These are phyloP conservation scores for Diutina rugosa DNA, from an alignment of 1,139 yeast genomes.

Conservation along the genomic window DNA sequence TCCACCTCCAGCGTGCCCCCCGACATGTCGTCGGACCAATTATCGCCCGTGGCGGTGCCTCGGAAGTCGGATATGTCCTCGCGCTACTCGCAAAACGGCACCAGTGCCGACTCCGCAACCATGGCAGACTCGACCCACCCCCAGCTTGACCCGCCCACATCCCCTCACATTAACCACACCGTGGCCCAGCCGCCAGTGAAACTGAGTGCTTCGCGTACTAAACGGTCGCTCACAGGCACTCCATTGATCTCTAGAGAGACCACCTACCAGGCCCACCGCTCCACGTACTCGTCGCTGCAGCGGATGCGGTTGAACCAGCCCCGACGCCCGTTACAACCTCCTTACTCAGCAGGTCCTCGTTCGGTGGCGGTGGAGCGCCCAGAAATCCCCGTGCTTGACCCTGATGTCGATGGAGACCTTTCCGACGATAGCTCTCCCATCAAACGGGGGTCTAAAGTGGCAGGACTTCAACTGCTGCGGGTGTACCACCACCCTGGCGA, in stretches of 20 bases:
- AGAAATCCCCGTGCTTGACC: neutral
- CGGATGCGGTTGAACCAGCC: neutral
- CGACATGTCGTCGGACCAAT: conserved; percentile 1
- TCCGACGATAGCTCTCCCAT: conserved; percentile 1
- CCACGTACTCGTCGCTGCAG: neutral
- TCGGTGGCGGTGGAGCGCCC: neutral
- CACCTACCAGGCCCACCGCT: neutral
- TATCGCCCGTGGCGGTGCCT: neutral
- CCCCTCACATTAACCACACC: neutral
- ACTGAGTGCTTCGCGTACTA: neutral
- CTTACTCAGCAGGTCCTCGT: neutral
- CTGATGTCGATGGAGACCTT: neutral
- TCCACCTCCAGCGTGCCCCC: neutral
- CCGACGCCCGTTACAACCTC: neutral
- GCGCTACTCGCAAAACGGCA: neutral
- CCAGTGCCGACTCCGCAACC: neutral
- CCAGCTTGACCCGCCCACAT: neutral
- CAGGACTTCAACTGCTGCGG: neutral
- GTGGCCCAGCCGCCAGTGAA: neutral
- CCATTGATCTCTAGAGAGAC: neutral
- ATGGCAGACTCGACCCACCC: neutral
- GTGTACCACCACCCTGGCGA: neutral
- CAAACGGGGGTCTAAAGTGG: neutral
- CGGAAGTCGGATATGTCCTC: neutral
- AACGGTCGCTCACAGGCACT: neutral